Evolutionary conservation across 2,329 filamentous ascomycete species (phyloP).

Genomic region (Xylaria sp.): DNA sequence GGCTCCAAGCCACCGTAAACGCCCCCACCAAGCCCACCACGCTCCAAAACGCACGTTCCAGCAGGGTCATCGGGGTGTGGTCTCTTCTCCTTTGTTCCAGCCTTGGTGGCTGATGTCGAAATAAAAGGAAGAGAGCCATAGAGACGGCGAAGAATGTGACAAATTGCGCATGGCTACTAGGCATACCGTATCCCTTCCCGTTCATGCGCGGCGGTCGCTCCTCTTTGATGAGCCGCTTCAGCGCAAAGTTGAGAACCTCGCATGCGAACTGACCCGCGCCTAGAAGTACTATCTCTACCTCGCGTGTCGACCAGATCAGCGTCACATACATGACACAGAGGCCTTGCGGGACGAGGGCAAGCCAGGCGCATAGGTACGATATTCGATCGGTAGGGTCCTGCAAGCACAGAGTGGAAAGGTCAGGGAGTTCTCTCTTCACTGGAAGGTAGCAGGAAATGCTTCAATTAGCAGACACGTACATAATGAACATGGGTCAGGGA

Average conservation of each 20-base stretch:
- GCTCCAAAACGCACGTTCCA: constrained; percentile 66
- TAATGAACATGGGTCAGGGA: constrained; percentile 97
- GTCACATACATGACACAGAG: constrained; percentile 91
- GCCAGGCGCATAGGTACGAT: constrained; percentile 90
- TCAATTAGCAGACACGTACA: constrained; percentile 61
- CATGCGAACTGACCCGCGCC: constrained; percentile 91
- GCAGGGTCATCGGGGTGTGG: constrained; percentile 66
- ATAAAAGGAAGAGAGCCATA: constrained; percentile 82
- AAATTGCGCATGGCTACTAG: constrained; percentile 92
- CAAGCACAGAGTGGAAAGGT: constrained; percentile 16
- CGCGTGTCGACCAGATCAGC: constrained; percentile 88
- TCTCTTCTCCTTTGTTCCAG: constrained; percentile 48
- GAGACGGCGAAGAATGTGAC: constrained; percentile 90
- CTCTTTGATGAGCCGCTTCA: constrained; percentile 93
- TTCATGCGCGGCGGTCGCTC: constrained; percentile 85
- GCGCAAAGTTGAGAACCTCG: constrained; percentile 86
- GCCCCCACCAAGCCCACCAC: constrained; percentile 70
- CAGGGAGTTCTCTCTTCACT: constrained; percentile 10
- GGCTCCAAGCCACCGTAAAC: constrained; percentile 77
- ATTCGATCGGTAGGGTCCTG: constrained; percentile 87
- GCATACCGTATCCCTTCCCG: constrained; percentile 98
- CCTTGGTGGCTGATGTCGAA: constrained; percentile 74
- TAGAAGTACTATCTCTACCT: constrained; percentile 88
- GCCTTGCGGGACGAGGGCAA: constrained; percentile 91
- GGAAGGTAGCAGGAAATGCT: background rate